Evolutionary conservation across 352 stramenopile species (phyloP), one percentile per base, ranked within the genome.

Genomic region (Globisporangium mamillatum): DNA sequence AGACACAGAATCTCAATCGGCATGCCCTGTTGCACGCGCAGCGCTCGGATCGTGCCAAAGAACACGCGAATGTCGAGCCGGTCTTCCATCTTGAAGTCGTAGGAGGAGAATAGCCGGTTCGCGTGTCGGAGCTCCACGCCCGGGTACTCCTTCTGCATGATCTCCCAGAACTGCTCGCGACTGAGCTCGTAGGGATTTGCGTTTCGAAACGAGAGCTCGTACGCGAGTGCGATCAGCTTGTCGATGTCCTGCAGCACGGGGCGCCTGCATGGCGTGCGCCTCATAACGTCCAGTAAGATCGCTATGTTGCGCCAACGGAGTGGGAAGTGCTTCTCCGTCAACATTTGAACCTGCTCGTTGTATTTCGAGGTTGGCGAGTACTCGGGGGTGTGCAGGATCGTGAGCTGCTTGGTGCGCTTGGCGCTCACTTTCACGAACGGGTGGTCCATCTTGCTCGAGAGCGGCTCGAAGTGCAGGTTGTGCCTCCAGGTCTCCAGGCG

Each of bases 171-270:
- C 50, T 89, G 82, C 50, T 82, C 57, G 0, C 80, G 80, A 4
- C 63, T 84, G 7, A 88, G 68, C 4, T 75, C 71, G 27, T 69
- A 55, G 14, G 73, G 67, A 29, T 74, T 57, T 4, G 68, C 44
- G 25, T 89, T 89, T 27, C 78, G 72, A 5, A 78, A 72, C 2
- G 74, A 73, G n/a, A 91, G 61, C 54, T 91, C 82, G 34, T 79
- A 80, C 34, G 79, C 74, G 32, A 86, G 67, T 9, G 70, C 64
- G 9, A 86, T 75, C 1, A 91, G 61, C 66, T 91, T 91, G 54
- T 91, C 82, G 57, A 91, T 80, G 62, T 91, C 82, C 62, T 91
- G 79, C 7, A 91, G 64, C 34, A 91, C 82, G 0, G 82, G 82
- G 0, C 80, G 74, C 24, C 82, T 71, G 38, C 82, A 89, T 0